phyloP scores from a whole-genome alignment of 495 filamentous ascomycete species.

The Durotheca rogersii region DNA sequence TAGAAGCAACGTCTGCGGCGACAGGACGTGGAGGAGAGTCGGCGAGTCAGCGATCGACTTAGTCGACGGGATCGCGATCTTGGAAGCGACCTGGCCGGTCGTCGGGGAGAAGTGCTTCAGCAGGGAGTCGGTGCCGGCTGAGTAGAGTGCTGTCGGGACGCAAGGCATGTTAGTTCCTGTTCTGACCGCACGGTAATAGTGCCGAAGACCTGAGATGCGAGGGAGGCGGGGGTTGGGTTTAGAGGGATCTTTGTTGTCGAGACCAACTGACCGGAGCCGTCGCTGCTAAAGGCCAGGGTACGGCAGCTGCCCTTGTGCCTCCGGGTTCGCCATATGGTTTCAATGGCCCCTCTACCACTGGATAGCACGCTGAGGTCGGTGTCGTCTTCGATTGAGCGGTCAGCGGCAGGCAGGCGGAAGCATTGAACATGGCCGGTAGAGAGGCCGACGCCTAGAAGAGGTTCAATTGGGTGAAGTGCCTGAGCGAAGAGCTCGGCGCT shows the following conservation, averaged over 20 bases:
- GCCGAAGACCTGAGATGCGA: too few relatives aligned
- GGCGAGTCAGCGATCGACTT: conserved; percentile 60
- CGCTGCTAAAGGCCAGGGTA: conserved; percentile 69
- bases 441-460: conserved; percentile 82
- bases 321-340: conserved; percentile 81
- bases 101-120: conserved; percentile 81
- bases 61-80: conserved; percentile 62
- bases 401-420: conserved; percentile 69
- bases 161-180: conserved; percentile 14
- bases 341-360: conserved; percentile 71
- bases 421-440: conserved; percentile 83
- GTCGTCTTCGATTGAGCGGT: conserved; percentile 48
- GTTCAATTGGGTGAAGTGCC: conserved; percentile 77
- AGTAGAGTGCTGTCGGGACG: conserved; percentile 71
- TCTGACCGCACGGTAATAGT: too few relatives aligned
- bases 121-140: conserved; percentile 84
- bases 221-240: too few relatives aligned
- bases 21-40: conserved; percentile 74
- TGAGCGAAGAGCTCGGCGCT: conserved; percentile 86
- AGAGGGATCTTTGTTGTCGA: too few relatives aligned
- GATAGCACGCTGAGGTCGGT: conserved; percentile 49
- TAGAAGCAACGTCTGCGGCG: conserved; percentile 83
- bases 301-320: conserved; percentile 93
- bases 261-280: conserved; percentile 65
- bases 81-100: conserved; percentile 78